A percentile compares a stretch with the other conserved stretches of the same genome.
Conservation (phyloP, 2,329 filamentous ascomycete genomes). For the Aureobasidium sp. region DNA sequence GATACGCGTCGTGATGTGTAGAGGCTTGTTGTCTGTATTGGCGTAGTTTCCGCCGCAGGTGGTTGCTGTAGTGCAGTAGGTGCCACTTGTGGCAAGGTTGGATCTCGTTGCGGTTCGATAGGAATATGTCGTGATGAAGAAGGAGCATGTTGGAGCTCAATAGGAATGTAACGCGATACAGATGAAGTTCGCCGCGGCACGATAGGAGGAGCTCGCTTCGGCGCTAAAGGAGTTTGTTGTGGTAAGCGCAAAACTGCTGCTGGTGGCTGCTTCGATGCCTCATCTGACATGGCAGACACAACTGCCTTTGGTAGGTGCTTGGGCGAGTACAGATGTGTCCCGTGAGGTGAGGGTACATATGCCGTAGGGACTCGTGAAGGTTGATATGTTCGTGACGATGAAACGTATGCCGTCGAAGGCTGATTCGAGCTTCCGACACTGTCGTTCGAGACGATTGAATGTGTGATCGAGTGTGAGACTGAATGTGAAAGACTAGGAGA, state of each 20-base stretch:
- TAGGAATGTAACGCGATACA: not conserved
- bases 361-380: not conserved
- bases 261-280: no score
- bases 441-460: not conserved
- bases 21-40: not conserved
- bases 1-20: slow-evolving; percentile 3
- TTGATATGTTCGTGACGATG: not conserved
- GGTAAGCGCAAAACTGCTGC: not conserved
- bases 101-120: not conserved
- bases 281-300: not conserved
- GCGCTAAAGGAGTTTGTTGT: not conserved
- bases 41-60: not conserved
- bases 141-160: not conserved
- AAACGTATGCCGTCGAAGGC: not conserved
- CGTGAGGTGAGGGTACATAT: not conserved
- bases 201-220: not conserved
- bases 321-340: not conserved
- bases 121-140: not conserved
- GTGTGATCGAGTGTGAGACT: no score
- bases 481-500: not conserved
- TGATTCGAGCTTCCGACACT: not conserved
- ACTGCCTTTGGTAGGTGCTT: not conserved
- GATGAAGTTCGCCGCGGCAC: not conserved
- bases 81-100: not conserved
- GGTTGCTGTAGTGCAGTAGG: not conserved